A percentile compares a stretch with the other conserved stretches of the same genome.
These are phyloP conservation scores for Lophiostoma macrostomum DNA, from an alignment of 495 filamentous ascomycete species.

Conservation along the genomic window DNA sequence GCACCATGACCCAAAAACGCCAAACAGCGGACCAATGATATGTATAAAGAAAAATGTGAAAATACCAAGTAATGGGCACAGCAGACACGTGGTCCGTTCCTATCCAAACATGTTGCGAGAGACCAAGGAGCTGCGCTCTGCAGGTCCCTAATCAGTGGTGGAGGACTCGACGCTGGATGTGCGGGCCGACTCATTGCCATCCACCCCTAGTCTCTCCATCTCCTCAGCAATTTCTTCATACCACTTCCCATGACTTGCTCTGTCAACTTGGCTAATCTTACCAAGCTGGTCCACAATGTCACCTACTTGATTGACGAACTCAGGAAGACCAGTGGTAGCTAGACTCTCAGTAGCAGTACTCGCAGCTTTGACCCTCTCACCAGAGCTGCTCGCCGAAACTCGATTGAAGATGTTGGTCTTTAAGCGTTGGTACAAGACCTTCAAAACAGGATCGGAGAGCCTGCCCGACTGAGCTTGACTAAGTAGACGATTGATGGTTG, in stretches of 20 bases:
- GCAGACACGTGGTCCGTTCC: not conserved
- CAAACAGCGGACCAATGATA: not conserved
- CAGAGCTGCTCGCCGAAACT: conserved; percentile 70
- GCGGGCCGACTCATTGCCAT: conserved; percentile 22
- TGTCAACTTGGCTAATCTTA: conserved; percentile 73
- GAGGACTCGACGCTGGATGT: conserved; percentile 11
- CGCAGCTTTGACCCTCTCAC: conserved; percentile 75
- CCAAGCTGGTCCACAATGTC: conserved; percentile 75
- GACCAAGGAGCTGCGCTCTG: not conserved
- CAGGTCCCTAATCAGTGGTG: not conserved
- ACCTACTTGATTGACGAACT: conserved; percentile 84
- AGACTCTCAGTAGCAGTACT: conserved; percentile 80
- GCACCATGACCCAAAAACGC: conserved; percentile 3
- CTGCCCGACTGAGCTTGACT: conserved; percentile 41
- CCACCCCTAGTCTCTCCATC: conserved; percentile 32
- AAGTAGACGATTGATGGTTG: conserved; percentile 57
- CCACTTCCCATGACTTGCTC: conserved; percentile 71
- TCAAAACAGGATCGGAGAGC: conserved; percentile 74
- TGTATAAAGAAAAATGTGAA: not conserved
- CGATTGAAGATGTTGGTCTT: conserved; percentile 72
- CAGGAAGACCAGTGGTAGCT: conserved; percentile 73
- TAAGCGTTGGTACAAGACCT: conserved; percentile 72
- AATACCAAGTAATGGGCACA: not conserved
- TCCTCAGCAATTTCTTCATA: conserved; percentile 65
- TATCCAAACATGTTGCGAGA: not conserved